phyloP scores from a whole-genome alignment of 371 early-diverging fungal genomes.

The Phascolomyces articulosus region DNA sequence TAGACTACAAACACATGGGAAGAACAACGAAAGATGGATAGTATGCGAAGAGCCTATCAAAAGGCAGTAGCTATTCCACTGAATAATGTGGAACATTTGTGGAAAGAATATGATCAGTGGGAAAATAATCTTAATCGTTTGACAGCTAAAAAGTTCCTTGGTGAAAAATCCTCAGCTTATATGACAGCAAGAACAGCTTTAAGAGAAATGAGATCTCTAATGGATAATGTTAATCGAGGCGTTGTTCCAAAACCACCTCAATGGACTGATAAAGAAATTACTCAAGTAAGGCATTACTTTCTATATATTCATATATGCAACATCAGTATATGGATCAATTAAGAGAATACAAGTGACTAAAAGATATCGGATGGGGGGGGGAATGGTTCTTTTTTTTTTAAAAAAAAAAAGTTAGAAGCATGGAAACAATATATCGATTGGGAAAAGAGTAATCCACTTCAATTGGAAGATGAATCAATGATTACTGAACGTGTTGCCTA shows the following conservation, averaged over 20 bases:
- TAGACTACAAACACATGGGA: conserved; percentile 83
- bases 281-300: conserved; percentile 47
- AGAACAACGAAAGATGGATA: conserved; percentile 87
- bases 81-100: conserved; percentile 85
- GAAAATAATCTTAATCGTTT: conserved; percentile 87
- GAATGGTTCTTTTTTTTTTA: too few relatives aligned
- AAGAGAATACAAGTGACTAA: too few relatives aligned
- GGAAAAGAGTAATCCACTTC: conserved; percentile 91
- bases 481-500: conserved; percentile 78
- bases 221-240: conserved; percentile 71
- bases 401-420: conserved; percentile 41
- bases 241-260: conserved; percentile 80
- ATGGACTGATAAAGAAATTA: conserved; percentile 78
- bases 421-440: conserved; percentile 91
- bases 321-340: too few relatives aligned
- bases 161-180: conserved; percentile 84
- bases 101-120: conserved; percentile 95
- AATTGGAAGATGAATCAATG: conserved; percentile 63
- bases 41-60: conserved; percentile 86
- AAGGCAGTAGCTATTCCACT: conserved; percentile 86
- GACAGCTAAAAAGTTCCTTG: conserved; percentile 88
- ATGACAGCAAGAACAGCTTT: conserved; percentile 92
- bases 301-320: background rate
- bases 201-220: conserved; percentile 76
- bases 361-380: too few relatives aligned